phyloP scores from a whole-genome alignment of 2,329 filamentous ascomycete genomes.

The Coniochaeta sp. region DNA sequence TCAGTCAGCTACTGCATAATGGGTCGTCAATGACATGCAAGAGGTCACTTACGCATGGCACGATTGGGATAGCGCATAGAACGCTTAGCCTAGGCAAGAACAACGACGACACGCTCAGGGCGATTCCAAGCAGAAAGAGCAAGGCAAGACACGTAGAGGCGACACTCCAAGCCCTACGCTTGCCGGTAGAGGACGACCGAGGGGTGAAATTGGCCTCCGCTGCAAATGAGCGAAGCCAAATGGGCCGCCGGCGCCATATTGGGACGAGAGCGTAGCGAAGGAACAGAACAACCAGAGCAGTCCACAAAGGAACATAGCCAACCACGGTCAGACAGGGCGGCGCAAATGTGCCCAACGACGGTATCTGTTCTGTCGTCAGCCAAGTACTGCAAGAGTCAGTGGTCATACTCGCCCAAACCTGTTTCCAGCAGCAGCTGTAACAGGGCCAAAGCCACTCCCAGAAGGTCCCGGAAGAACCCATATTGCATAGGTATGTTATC shows the following conservation, averaged over 20 bases:
- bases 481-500: not conserved
- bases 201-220: conserved; percentile 12
- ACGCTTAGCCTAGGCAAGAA: not conserved
- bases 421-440: conserved; percentile 21
- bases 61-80: conserved; percentile 17
- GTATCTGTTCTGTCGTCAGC: conserved; percentile 14
- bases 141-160: conserved; percentile 1
- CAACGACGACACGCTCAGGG: not conserved
- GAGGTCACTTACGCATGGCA: conserved; percentile 27
- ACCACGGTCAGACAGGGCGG: conserved; percentile 23
- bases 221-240: conserved; percentile 26
- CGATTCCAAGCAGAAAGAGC: not conserved
- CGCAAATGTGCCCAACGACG: conserved; percentile 19
- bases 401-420: conserved; percentile 15
- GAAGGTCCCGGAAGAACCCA: not conserved
- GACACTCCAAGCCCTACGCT: conserved; percentile 1
- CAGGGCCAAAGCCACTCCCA: conserved; percentile 18
- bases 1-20: conserved; percentile 3
- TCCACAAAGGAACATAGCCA: conserved; percentile 21
- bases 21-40: conserved; percentile 5
- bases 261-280: conserved; percentile 22
- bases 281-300: conserved; percentile 20
- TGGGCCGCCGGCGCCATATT: conserved; percentile 22
- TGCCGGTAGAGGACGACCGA: not conserved
- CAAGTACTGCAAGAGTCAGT: not conserved